phyloP scores from a whole-genome alignment of 768 basidiomycete genomes.

The Cytidiella melzeri region DNA sequence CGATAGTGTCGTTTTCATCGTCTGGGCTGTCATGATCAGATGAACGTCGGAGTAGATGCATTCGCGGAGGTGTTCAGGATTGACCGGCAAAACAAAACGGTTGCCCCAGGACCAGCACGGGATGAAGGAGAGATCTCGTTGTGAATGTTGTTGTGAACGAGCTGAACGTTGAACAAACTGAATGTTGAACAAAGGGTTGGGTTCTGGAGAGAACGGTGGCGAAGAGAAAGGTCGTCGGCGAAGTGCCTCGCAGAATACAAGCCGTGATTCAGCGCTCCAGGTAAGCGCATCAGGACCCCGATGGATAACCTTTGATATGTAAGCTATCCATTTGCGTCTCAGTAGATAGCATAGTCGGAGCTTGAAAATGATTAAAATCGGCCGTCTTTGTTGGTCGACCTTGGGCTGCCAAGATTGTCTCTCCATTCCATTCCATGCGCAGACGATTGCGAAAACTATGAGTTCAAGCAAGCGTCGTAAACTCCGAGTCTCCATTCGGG shows the following conservation, averaged over 20 bases:
- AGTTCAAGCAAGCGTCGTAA: too few relatives aligned
- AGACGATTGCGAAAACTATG: too few relatives aligned
- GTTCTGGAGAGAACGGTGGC: neutral
- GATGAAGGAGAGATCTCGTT: too few relatives aligned
- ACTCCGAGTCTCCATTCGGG: too few relatives aligned
- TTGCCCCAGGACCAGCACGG: slow-evolving; percentile 29
- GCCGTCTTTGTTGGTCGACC: too few relatives aligned
- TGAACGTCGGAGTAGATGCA: slow-evolving; percentile 34
- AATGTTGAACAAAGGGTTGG: neutral
- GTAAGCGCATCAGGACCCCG: neutral
- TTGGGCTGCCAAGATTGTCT: too few relatives aligned
- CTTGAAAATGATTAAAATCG: too few relatives aligned
- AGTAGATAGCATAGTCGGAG: neutral
- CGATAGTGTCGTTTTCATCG: slow-evolving; percentile 56
- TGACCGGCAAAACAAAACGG: slow-evolving; percentile 14
- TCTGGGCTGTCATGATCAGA: slow-evolving; percentile 29
- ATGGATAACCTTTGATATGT: too few relatives aligned
- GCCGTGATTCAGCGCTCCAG: neutral
- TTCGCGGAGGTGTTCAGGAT: slow-evolving; percentile 22
- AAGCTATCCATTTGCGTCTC: too few relatives aligned
- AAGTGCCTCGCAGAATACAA: neutral
- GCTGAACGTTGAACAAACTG: too few relatives aligned
- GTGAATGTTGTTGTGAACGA: too few relatives aligned
- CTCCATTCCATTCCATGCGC: too few relatives aligned
- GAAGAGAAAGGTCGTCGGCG: neutral